Evolutionary conservation across 441 rosid genomes (phyloP), one percentile per base, ranked within the genome.

Genomic region (Mallotus repandus): DNA sequence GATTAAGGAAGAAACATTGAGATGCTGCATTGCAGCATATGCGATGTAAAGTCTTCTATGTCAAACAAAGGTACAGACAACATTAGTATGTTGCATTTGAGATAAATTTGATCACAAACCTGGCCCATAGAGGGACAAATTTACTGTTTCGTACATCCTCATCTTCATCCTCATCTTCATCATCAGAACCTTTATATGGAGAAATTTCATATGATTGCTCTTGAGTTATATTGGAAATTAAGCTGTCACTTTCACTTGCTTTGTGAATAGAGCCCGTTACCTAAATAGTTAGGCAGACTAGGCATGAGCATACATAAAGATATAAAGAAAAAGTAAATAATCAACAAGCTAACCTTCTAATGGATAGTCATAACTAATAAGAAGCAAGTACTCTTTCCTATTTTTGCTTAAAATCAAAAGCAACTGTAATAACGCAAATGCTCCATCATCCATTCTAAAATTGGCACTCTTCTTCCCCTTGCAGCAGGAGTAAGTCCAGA

Each of bases 161-260:
- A 0, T 86, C 89, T 59, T 87, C 93, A 0, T 95, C 96, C 32
- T 87, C 97, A 1, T 88, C 89, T 82, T 92, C 99, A 45, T 93
- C 89, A 64, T 93, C 98, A 4, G 97, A 96, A 81, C 84, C 86
- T 86, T 90, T 89, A 80, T 91, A 96, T 46, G 99, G 99, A 68
- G 99, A 96, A 45, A 96, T 90, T 57, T 90, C 96, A 66, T 93
- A 96, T 3, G 99, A 92, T 54, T 73, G 81, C 69, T 93, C 97
- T 75, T 25, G 79, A 25, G 53, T 79, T 72, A 69, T 68, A 63
- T 73, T 13, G 32, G 74, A 71, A 29, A n/a, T 25, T 14, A 75
- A 15, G 58, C 72, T 71, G 56, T 52, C 71, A 58, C 46, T 73
- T 64, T 52, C 75, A n/a, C 63, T 70, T 79, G 80, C 70, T 69